Evolutionary conservation across 331 rosid species (phyloP), one percentile per base, ranked within the genome.

Genomic region (Malus hybrid): DNA sequence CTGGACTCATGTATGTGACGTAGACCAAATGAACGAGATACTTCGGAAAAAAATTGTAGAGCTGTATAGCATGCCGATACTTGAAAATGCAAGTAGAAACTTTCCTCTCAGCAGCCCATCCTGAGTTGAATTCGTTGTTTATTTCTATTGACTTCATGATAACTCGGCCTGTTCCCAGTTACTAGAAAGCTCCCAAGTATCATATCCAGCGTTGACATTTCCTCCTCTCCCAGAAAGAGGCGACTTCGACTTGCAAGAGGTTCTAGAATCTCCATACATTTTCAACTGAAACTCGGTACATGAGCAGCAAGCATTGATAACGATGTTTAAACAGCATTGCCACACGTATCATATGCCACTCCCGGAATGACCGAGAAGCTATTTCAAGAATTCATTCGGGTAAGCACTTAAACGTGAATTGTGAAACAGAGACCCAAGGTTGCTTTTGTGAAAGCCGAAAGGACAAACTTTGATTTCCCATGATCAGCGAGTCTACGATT

Each of bases 1-100:
- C 86, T 92, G 97, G 97, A 92, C 97, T 27, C 97, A 92, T 81
- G 93, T 93, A 10, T 84, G 93, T 79, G 93, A 92, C 59, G 90
- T 92, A 33, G 93, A 87, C 78, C 73, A 77, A 80, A 92, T 92
- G 97, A 92, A 92, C 74, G 79, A 16, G 79, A 92, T 90, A 73
- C 96, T 92, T 20, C 54, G 96, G 61, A 87, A 85, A 84, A 76
- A 87, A 20, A 88, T 90, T 90, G 90, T 92, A 82, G 96, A 88
- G 84, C 93, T 92, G 33, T 90, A 92, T 79, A 78, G 72, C 90
- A 81, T 79, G 88, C 92, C 97, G 15, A 83, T 92, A 71, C 93
- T 92, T 74, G 97, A 92, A 83, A 92, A 77, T 80, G 97, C 88
- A 79, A 90, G 96, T 85, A 50, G 56, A 50, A 50, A 15, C 56